A percentile compares a stretch with the other conserved stretches of the same genome.
Conservation (phyloP, 192 early-diverging fungal species). For the Coemansia sp. region DNA sequence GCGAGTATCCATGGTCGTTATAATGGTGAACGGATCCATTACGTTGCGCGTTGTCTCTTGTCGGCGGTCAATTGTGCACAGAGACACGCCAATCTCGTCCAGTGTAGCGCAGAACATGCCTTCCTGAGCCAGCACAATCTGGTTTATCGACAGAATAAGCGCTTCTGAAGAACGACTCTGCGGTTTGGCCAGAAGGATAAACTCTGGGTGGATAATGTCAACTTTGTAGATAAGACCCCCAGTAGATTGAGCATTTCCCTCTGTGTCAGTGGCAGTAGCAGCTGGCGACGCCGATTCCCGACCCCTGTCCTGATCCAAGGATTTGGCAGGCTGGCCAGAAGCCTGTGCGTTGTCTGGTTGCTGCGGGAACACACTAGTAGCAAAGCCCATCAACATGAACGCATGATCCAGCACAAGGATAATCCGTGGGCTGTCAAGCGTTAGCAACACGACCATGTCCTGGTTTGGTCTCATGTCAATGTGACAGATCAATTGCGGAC, state of each 20-base stretch:
- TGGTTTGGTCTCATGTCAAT: constrained; percentile 48
- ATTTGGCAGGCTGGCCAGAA: background rate
- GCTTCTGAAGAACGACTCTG: constrained; percentile 73
- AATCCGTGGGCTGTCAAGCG: constrained; percentile 77
- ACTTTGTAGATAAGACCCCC: constrained; percentile 69
- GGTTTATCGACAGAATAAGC: constrained; percentile 77
- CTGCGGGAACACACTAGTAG: constrained; percentile 60
- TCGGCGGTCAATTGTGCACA: constrained; percentile 86
- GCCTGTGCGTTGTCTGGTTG: background rate
- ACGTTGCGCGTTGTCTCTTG: constrained; percentile 77
- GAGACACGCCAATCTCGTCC: constrained; percentile 82
- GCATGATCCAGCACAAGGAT: constrained; percentile 86
- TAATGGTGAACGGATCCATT: constrained; percentile 88
- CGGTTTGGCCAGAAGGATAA: constrained; percentile 82
- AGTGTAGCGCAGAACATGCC: constrained; percentile 70
- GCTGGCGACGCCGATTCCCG: background rate
- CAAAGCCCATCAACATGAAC: constrained; percentile 74
- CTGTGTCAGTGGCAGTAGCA: background rate
- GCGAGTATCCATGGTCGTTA: constrained; percentile 73
- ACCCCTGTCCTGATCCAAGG: background rate
- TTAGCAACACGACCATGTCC: constrained; percentile 62
- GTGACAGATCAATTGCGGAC: constrained; percentile 49
- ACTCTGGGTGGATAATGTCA: constrained; percentile 76
- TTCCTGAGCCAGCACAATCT: constrained; percentile 78
- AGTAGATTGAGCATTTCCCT: constrained; percentile 7